Conservation (phyloP, 495 filamentous ascomycete species). For the Penicilliopsis zonata region DNA sequence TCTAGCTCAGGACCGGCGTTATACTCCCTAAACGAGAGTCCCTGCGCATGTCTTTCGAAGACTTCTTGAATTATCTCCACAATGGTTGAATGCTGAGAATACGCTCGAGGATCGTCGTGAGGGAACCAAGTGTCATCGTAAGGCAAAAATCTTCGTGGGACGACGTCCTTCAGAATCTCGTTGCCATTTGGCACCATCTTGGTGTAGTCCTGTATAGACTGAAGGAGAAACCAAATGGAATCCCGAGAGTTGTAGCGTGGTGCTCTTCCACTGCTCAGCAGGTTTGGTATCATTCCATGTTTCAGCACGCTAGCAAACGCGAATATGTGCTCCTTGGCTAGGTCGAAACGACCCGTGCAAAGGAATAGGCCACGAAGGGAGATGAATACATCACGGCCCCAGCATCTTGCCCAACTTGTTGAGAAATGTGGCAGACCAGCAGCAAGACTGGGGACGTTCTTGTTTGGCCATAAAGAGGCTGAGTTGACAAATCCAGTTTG, state of each 20-base stretch:
- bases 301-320: constrained; percentile 96
- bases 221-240: constrained; percentile 94
- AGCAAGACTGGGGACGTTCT: constrained; percentile 74
- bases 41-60: constrained; percentile 78
- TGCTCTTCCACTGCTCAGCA: constrained; percentile 72
- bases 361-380: constrained; percentile 83
- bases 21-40: constrained; percentile 85
- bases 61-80: constrained; percentile 88
- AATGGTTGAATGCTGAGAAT: constrained; percentile 68
- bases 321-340: constrained; percentile 86
- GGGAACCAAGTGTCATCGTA: constrained; percentile 92
- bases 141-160: constrained; percentile 81
- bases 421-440: constrained; percentile 95
- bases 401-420: constrained; percentile 87
- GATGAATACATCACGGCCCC: constrained; percentile 96
- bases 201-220: constrained; percentile 88
- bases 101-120: constrained; percentile 68
- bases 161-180: constrained; percentile 59
- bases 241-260: constrained; percentile 96
- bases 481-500: constrained; percentile 81
- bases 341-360: constrained; percentile 73
- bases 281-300: constrained; percentile 97
- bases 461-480: constrained; percentile 77
- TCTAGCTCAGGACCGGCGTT: constrained; percentile 84
- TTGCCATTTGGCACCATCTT: constrained; percentile 71